Base-by-base conservation (phyloP, 257 asterid genomes). In the Eustoma russellianum region DNA sequence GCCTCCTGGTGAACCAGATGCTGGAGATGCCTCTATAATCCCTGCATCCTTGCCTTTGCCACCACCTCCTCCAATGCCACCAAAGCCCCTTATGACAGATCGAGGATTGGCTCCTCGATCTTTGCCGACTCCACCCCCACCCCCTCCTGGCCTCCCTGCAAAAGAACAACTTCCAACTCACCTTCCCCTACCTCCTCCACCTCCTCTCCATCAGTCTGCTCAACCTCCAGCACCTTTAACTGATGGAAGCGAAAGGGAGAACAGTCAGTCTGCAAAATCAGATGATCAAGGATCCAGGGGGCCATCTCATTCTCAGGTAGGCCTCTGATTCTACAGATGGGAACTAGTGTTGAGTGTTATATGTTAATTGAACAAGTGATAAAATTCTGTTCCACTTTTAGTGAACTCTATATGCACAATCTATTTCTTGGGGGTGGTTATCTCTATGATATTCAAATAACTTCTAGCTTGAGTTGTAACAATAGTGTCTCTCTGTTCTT, bases 131-230 rank as follows among this genome's bases (percentile, higher is more conserved):
- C 81, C 81, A 24, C 81, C 75, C 2, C 83, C 96, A 7, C 90
- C 88, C n/a, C 96, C 94, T 52, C 94, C 97, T 45, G 94, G 97
- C 10, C 95, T 95, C 66, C 94, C 96, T 5, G 93, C 95, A 38
- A 91, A 78, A 66, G 95, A 83, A 69, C 67, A 76, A 50, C 69
- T 75, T 61, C 70, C 74, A 63, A 70, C 19, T 68, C 82, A 60
- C 18, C 66, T 70, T 34, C 63, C 82, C 49, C 79, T 75, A 60
- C 88, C 93, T 56, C 87, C 92, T 19, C 85, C 95, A 14, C 85
- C 81, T 2, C 53, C 66, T n/a, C 66, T 70, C 56, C 83, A 52
- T 57, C 83, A 65, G 53, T 68, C 91, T 72, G 63, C 66, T 59
- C 94, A 74, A 58, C 95, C 88, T 41, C 88, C 80, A 14, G 84